Evolutionary conservation across 345 rosid species (phyloP).

Genomic region (Heritiera littoralis): DNA sequence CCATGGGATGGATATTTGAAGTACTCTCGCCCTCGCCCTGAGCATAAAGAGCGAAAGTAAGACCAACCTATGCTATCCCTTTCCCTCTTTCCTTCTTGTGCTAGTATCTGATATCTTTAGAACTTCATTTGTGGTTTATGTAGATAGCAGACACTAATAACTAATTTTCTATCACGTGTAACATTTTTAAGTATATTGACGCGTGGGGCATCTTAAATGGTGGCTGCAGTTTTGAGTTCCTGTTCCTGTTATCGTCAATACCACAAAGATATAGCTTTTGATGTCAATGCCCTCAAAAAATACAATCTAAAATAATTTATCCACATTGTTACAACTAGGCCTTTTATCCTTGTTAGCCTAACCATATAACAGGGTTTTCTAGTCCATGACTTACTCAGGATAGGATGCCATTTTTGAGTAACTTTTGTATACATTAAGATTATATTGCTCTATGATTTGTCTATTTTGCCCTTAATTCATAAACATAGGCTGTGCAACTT

Average conservation of each 20-base stretch:
- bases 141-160: neutral
- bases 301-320: neutral
- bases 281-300: neutral
- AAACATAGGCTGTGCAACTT: neutral
- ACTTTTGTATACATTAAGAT: neutral
- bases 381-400: neutral
- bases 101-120: neutral
- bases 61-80: slow-evolving; percentile 27
- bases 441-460: neutral
- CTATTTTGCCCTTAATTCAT: neutral
- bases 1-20: slow-evolving; percentile 99
- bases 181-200: neutral
- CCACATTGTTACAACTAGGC: neutral
- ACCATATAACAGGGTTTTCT: neutral
- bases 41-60: slow-evolving; percentile 95
- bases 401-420: neutral
- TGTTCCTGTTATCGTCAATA: neutral
- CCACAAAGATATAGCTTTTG: neutral
- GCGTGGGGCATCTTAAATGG: neutral
- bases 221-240: neutral
- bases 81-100: neutral
- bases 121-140: neutral
- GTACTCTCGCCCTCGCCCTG: slow-evolving; percentile 92
- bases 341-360: neutral
- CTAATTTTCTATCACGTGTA: neutral